Evolutionary conservation across 2,329 filamentous ascomycete genomes (phyloP).

Genomic region (Epichloe hybrida): DNA sequence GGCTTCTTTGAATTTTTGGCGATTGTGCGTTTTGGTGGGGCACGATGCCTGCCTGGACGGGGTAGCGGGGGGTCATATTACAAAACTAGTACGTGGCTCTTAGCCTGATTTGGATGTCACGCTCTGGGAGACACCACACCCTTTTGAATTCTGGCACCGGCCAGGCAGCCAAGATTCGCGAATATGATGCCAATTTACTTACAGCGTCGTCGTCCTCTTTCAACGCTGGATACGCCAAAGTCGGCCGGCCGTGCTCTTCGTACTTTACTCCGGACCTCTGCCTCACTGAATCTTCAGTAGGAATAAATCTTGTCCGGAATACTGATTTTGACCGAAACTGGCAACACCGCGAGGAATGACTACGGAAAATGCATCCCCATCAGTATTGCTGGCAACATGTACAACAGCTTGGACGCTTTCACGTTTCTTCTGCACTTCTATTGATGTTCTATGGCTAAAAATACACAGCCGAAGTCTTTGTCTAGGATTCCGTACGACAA

Average conservation of each 20-base stretch:
- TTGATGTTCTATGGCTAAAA: neutral
- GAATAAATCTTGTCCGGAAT: neutral
- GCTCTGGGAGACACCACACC: neutral
- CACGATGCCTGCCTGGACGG: slow-evolving; percentile 11
- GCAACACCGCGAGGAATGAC: neutral
- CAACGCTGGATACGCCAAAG: no score
- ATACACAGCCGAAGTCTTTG: neutral
- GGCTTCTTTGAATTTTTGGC: slow-evolving; percentile 28
- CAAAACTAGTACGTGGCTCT: neutral
- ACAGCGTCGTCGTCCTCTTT: no score
- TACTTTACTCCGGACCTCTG: no score
- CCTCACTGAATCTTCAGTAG: no score
- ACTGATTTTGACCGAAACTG: neutral
- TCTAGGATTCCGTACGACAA: neutral
- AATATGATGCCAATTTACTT: no score
- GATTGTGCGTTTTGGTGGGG: slow-evolving; percentile 34
- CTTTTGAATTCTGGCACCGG: no score
- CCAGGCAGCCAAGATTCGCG: neutral
- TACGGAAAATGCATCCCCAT: neutral
- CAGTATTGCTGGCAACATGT: neutral
- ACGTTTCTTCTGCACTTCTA: neutral
- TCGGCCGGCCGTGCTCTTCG: no score
- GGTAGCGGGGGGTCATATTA: slow-evolving; percentile 3
- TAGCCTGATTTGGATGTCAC: neutral
- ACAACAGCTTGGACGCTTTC: neutral